Evolutionary conservation across 2,329 filamentous ascomycete genomes (phyloP), one percentile per base, ranked within the genome.

Genomic region (Sporothrix phasma): DNA sequence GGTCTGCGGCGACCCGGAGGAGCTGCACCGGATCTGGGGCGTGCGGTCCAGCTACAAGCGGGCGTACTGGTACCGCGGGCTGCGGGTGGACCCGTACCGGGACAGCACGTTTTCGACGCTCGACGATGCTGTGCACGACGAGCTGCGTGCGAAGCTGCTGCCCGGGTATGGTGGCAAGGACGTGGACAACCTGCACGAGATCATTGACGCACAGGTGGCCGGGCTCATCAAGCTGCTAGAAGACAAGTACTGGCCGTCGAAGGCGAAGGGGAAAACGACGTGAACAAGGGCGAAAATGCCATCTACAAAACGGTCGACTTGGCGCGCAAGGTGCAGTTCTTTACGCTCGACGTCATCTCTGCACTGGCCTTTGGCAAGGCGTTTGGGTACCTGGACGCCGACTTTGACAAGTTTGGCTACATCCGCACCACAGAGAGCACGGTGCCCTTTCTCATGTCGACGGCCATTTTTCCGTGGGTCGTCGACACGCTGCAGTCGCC

Each of bases 331-430:
- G 75, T 79, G 2, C 79, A 81, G 63, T 83, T 77, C 72, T 78
- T 84, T 60, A 82, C 81, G 1, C 73, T 84, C 3, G 82, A 85
- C 67, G 79, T 84, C 41, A 82, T 85, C 65, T 80, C 76, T 34
- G 74, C 76, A 3, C 69, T 84, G 15, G 80, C 78, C 0, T 79
- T 84, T 39, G 81, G 81, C 45, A 70, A 76, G 51, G 70, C 75
- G 3, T 80, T 83, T 62, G 79, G 80, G 7, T 80, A 78, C 67
- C 70, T 81, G 4, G 73, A 75, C 5, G 67, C 73, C n/a, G 78
- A 83, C 69, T 69, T 72, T 4, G 80, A 83, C 66, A 72, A 76
- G 1, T 77, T 77, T 64, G 75, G 73, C 45, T 81, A 80, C 69
- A 77, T 81, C 54, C 63, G 65, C 54, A 68, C 69, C 15, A 69